Evolutionary conservation across 257 asterid genomes (phyloP).

Genomic region (Nicotiana sylvestris): DNA sequence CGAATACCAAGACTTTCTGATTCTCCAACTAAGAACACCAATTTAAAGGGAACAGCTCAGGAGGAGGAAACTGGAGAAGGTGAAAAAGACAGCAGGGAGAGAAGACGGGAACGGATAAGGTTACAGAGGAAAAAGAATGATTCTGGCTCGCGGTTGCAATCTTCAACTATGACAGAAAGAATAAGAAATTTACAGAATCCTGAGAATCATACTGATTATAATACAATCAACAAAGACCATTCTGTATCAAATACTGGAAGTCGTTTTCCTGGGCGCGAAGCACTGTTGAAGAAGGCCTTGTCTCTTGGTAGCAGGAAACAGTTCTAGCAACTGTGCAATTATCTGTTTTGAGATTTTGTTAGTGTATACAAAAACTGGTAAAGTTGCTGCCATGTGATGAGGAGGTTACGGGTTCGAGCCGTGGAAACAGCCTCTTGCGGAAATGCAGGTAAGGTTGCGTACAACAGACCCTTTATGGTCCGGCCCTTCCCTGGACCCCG

Average conservation of each 20-base stretch:
- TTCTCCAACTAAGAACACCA: background rate
- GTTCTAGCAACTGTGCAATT: background rate
- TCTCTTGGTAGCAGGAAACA: background rate
- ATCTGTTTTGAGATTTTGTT: no score
- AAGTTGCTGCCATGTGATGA: no score
- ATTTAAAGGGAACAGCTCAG: background rate
- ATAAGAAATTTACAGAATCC: background rate
- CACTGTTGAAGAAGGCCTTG: conserved; percentile 36
- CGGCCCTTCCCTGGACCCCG: no score
- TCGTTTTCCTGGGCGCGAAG: conserved; percentile 69
- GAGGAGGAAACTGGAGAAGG: background rate
- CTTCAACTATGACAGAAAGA: background rate
- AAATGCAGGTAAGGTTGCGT: no score
- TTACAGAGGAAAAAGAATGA: conserved; percentile 20
- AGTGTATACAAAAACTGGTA: no score
- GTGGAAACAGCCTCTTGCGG: no score
- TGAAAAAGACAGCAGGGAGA: background rate
- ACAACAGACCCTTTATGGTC: no score
- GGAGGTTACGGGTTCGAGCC: no score
- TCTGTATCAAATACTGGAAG: conserved; percentile 1
- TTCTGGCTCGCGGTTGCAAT: background rate
- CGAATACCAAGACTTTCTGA: conserved; percentile 54
- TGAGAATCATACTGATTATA: background rate
- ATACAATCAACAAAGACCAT: background rate
- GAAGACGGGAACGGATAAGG: conserved; percentile 50